Evolutionary conservation across 2,329 filamentous ascomycete species (phyloP), one percentile per base, ranked within the genome.

Genomic region (Aspergillus terreus): DNA sequence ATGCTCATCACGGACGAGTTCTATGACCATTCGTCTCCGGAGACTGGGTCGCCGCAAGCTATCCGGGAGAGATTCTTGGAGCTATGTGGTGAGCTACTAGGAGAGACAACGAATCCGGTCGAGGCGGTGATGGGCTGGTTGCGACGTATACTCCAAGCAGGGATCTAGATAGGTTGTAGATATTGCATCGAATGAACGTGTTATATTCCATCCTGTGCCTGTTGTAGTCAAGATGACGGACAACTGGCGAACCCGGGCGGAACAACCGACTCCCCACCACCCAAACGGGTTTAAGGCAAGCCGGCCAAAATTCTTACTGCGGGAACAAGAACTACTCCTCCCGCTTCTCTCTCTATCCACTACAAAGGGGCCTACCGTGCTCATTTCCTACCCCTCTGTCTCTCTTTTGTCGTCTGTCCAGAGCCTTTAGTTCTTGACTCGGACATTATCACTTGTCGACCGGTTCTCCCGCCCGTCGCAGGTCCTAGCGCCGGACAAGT

Each of bases 21-120:
- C n/a, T 40, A 50, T 17, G 52, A 47, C 32, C 32, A 51, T 12
- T 46, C 55, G 11, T 48, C 41, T 11, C 48, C 54, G 9, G 55
- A 55, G 10, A 53, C 23, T 3, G 50, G 52, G 2, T 48, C 55
- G 4, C 49, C 47, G 14, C 50, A 47, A 44, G 47, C 52, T 25
- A 67, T 67, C 15, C 56, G 71, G 4, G 63, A 68, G 23, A 63
- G 75, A 42, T 78, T 86, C 58, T 66, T 66, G 36, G 70, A 78
- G 54, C 72, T 82, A 42, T 69, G 86, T 25, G 70, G 76, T 35
- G 71, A 69, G 6, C 60, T 85, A 19, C 79, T 84, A 15, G 64
- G 62, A 1, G 58, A 64, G 17, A 46, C 52, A 12, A 38, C 52
- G 17, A 59, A 67, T 47, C 61, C 61, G 14, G 58, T 63, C 25